Base-by-base conservation (phyloP, 257 asterid genomes). In the Verbena officinalis region DNA sequence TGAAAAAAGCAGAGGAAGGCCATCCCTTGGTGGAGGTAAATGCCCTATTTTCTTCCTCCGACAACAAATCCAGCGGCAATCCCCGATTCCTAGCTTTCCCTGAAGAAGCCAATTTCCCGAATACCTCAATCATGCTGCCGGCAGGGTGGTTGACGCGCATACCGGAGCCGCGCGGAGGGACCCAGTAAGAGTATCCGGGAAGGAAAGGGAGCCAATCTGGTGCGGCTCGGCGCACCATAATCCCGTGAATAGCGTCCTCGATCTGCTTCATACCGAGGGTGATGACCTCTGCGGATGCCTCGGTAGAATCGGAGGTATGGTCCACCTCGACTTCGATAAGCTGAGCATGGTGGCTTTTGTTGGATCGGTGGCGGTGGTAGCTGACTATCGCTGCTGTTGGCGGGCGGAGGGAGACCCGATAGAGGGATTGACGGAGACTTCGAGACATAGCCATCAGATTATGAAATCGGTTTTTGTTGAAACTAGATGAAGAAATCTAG, bases 151-250 rank as follows among this genome's bases (percentile, higher is more conserved):
- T 51, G 10, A 51, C 9, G 44, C 76, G 62, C 69, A 64, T 22
- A 14, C 65, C 10, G 8, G 80, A 46, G 38, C 68, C 15, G 14
- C 84, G 77, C 23, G 87, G 84, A 2, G 87, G 87, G 68, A 78
- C 82, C 82, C 82, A 81, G 53, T 78, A 81, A 36, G 87, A 78
- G 73, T 67, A 73, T 0, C 87, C 87, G 17, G 87, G 87, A 13
- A 78, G 73, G 64, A 81, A 81, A 4, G 87, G 87, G 52, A 81
- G 78, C 87, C 87, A 81, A 76, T 78, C 87, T 11, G 87, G 87
- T 55, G 87, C 87, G 31, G 84, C 67, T 19, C 87, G 84, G 45
- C 84, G 84, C 48, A 78, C 84, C 56, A 76, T 67, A 51, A 81
- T 78, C 54, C 75, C 67, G 72, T 81, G 87, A 55, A 81, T 78